Conservation (phyloP, 768 basidiomycete species). For the Leccinellum albellum region DNA sequence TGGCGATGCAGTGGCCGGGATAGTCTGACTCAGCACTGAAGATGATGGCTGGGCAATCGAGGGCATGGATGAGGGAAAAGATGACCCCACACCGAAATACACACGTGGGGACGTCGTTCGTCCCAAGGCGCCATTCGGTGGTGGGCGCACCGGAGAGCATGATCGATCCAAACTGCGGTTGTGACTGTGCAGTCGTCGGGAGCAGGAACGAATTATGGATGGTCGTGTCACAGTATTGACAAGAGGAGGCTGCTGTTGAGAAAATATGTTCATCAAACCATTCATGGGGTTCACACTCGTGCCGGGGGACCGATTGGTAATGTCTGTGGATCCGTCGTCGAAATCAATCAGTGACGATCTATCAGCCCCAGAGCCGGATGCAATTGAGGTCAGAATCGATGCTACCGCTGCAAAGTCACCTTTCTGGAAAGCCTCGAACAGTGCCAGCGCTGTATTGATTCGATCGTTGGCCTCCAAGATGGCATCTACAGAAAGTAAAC, state of each 20-base stretch:
- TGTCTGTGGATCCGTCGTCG: conserved; percentile 46
- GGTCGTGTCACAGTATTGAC: conserved; percentile 30
- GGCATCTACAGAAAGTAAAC: no score
- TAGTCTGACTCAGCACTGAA: background rate
- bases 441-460: conserved; percentile 86
- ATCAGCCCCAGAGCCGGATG: conserved; percentile 25
- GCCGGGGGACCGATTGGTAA: conserved; percentile 13
- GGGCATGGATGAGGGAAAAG: conserved; percentile 3
- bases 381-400: conserved; percentile 64
- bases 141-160: conserved; percentile 42
- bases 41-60: conserved; percentile 9
- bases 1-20: background rate
- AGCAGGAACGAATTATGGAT: conserved; percentile 14
- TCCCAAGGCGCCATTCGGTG: conserved; percentile 11
- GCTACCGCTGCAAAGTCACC: no score
- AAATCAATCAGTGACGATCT: conserved; percentile 70
- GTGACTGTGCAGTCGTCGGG: conserved; percentile 12
- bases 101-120: conserved; percentile 17
- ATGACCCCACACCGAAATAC: conserved; percentile 1
- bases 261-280: conserved; percentile 67
- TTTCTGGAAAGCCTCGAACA: no score
- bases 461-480: conserved; percentile 76
- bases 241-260: conserved; percentile 19
- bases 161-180: conserved; percentile 36
- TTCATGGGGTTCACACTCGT: no score